Base-by-base conservation (phyloP, 768 basidiomycete genomes). In the Boletus eberwhitei region DNA sequence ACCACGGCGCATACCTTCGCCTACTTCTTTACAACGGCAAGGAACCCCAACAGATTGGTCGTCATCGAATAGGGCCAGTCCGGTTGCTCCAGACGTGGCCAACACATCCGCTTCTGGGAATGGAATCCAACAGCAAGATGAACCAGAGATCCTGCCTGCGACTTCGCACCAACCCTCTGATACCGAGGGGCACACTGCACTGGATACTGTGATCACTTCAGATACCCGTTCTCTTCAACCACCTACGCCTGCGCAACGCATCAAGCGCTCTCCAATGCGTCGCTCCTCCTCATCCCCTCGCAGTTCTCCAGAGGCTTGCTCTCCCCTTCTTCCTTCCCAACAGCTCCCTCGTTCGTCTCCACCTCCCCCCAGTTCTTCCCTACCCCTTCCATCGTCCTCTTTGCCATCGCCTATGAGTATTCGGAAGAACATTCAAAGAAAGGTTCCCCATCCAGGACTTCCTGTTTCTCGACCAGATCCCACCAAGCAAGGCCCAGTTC, bases 361-460 rank as follows among this genome's bases (percentile, higher is more conserved):
- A 3, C 59, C 49, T 31, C 58, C 36, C 2, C 56, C 50, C 16
- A 59, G 51, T 37, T 60, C 59, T 12, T 62, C 60, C 14, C 32
- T 59, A 2, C 47, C 63, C 12, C 19, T 22, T 55, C 50, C 50
- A 11, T 43, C 46, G 1, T 34, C 62, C 7, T 55, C 58, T 24
- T 41, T 58, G 2, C 50, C 55, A n/a, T 3, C 43, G 3, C 55
- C 57, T 5, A 9, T n/a, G 31, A 34, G 32, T 44, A 52, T 64
- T 29, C 69, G 68, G 37, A 64, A 57, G 40, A 63, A 59, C 35
- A 65, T 76, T 5, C 66, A 69, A 32, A 77, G 81, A 40, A 81
- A 75, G 63, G 76, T 84, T 29, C 77, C 78, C 44, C 75, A 73
- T 8, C 79, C 83, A 8, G 59, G 61, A 44, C 48, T 62, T 22